Percentiles rank a stretch among this genome's conserved stretches.
phyloP scores from a whole-genome alignment of 495 filamentous ascomycete species.

The Melanomma pulvis-pyrius region DNA sequence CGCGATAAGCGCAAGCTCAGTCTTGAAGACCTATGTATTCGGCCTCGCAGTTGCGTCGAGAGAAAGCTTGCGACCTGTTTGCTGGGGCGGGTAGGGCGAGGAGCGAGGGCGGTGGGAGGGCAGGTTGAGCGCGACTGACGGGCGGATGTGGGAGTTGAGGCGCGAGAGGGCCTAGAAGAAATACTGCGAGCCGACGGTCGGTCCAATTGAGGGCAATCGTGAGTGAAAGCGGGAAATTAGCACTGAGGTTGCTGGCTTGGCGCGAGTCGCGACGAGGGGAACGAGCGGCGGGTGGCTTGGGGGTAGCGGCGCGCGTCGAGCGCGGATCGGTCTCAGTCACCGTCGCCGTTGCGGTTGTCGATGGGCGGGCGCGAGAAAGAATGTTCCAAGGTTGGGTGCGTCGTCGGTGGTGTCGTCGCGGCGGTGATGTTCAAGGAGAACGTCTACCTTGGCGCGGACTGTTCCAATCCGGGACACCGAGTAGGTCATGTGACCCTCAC shows the following conservation, averaged over 20 bases:
- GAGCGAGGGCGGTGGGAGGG: neutral
- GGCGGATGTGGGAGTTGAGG: neutral
- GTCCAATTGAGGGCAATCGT: slow-evolving; percentile 14
- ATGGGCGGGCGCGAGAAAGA: neutral
- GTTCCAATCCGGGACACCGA: too few relatives aligned
- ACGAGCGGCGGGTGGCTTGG: slow-evolving; percentile 20
- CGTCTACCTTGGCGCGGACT: neutral
- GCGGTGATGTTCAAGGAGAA: neutral
- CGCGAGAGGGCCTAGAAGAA: neutral
- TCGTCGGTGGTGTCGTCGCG: neutral
- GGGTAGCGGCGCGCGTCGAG: neutral
- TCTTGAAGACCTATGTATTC: neutral
- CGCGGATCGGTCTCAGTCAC: neutral
- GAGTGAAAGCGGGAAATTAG: slow-evolving; percentile 35
- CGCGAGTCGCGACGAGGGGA: slow-evolving; percentile 19
- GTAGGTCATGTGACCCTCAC: neutral
- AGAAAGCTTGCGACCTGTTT: neutral
- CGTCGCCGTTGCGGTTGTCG: neutral
- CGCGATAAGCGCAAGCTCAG: neutral
- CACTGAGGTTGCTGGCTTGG: slow-evolving; percentile 32
- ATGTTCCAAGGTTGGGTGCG: neutral
- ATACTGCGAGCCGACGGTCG: neutral
- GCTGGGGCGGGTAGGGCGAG: neutral
- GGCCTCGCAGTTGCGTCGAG: neutral
- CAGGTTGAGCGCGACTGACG: neutral